Conservation (phyloP, 257 asterid species). For the Primulina tabacum region DNA sequence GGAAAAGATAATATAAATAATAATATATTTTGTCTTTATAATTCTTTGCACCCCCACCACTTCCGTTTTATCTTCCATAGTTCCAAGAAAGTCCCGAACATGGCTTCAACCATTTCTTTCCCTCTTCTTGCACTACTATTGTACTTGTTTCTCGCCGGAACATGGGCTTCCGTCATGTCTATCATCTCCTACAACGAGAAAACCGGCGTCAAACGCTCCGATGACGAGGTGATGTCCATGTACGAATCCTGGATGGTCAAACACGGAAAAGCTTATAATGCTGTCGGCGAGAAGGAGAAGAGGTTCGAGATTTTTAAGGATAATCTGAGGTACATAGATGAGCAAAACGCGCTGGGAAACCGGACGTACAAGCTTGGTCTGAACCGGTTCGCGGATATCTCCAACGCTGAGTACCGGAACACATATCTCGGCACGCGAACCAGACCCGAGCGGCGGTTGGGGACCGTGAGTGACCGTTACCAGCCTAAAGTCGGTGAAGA, state of each 20-base stretch:
- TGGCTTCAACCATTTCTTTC: constrained; percentile 24
- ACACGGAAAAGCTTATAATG: constrained; percentile 63
- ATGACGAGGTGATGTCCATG: constrained; percentile 47
- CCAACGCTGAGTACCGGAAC: constrained; percentile 65
- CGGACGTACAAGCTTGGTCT: constrained; percentile 58
- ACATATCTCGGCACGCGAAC: constrained; percentile 44
- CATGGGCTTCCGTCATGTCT: constrained; percentile 58
- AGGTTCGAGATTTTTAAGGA: constrained; percentile 71
- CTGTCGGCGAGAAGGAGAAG: constrained; percentile 60
- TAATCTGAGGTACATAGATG: constrained; percentile 62
- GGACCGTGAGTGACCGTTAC: constrained; percentile 41
- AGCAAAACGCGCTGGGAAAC: constrained; percentile 45
- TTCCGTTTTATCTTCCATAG: not conserved
- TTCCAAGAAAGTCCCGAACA: constrained; percentile 9
- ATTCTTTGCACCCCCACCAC: not conserved
- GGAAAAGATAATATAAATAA: not conserved
- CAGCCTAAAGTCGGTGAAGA: constrained; percentile 40
- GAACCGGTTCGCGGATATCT: constrained; percentile 74
- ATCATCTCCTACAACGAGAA: constrained; percentile 48
- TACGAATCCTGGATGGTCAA: constrained; percentile 69
- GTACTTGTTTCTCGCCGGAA: constrained; percentile 14
- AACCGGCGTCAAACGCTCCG: constrained; percentile 31
- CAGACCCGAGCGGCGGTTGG: constrained; percentile 33
- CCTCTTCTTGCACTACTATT: constrained; percentile 23
- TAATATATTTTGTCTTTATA: constrained; percentile 15